Percentiles rank a stretch among this genome's conserved stretches.
These are phyloP conservation scores for Arthrinium puccinioides DNA, from an alignment of 2,329 filamentous ascomycete genomes.

Conservation along the genomic window DNA sequence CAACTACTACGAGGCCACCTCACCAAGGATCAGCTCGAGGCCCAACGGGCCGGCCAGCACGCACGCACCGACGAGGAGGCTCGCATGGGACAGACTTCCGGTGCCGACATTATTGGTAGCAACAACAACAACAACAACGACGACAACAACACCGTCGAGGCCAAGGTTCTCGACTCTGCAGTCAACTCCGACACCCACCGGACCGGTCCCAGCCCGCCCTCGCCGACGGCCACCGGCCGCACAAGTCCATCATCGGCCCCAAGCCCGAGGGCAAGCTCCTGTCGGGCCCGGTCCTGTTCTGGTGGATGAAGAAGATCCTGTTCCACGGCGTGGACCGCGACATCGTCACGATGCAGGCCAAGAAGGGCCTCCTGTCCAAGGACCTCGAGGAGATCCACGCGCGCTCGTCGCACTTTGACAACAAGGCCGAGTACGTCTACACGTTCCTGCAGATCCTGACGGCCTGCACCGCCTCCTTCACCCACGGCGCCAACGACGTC, in stretches of 20 bases:
- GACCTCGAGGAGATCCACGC: slow-evolving; percentile 50
- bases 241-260: slow-evolving; percentile 14
- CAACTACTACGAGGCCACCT: slow-evolving; percentile 49
- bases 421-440: slow-evolving; percentile 54
- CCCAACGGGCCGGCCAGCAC: slow-evolving; percentile 23
- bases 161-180: slow-evolving; percentile 7
- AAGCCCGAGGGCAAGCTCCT: slow-evolving; percentile 11
- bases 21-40: slow-evolving; percentile 45
- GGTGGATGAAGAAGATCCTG: slow-evolving; percentile 13
- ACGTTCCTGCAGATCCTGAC: slow-evolving; percentile 54
- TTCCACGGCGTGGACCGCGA: slow-evolving; percentile 37
- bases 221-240: background rate
- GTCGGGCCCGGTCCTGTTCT: slow-evolving; percentile 24
- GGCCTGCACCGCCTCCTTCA: slow-evolving; percentile 55
- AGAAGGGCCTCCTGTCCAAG: slow-evolving; percentile 38
- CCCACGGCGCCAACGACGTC: slow-evolving; percentile 62
- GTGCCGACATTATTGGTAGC: no score
- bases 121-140: no score
- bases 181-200: slow-evolving; percentile 6
- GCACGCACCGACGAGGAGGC: slow-evolving; percentile 17
- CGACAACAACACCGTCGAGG: slow-evolving; percentile 9
- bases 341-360: slow-evolving; percentile 28
- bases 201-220: slow-evolving; percentile 4
- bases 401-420: slow-evolving; percentile 52
- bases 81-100: slow-evolving; percentile 8